Conservation (phyloP, 2,329 filamentous ascomycete species). For the Epichloe festucae region DNA sequence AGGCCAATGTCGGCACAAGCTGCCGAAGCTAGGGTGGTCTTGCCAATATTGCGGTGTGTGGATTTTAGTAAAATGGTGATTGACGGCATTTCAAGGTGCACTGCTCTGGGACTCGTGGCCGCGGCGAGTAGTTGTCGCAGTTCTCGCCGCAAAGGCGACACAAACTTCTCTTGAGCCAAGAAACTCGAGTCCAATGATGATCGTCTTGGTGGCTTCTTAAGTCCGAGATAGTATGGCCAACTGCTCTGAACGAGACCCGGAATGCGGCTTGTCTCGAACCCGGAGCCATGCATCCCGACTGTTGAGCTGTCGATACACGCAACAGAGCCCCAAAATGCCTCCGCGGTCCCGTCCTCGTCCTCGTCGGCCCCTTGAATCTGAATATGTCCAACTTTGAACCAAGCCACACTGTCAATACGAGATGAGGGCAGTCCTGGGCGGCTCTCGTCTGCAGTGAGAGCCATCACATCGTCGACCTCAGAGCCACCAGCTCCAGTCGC, state of each 20-base stretch:
- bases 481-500: slow-evolving; percentile 43
- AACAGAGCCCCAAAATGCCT: slow-evolving; percentile 72
- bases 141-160: slow-evolving; percentile 52
- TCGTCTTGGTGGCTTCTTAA: slow-evolving; percentile 48
- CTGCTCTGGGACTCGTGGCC: slow-evolving; percentile 74
- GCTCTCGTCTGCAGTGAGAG: slow-evolving; percentile 31
- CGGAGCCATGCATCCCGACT: slow-evolving; percentile 84
- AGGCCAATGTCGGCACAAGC: slow-evolving; percentile 83
- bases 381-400: slow-evolving; percentile 83
- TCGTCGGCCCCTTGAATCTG: slow-evolving; percentile 38
- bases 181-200: slow-evolving; percentile 24
- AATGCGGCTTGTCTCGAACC: slow-evolving; percentile 69
- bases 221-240: slow-evolving; percentile 83
- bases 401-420: slow-evolving; percentile 55
- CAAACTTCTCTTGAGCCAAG: slow-evolving; percentile 32
- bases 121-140: slow-evolving; percentile 77
- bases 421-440: slow-evolving; percentile 14
- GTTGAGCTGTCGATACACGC: slow-evolving; percentile 75
- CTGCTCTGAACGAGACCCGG: slow-evolving; percentile 63
- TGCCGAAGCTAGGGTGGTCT: slow-evolving; percentile 61
- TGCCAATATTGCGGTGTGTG: slow-evolving; percentile 86
- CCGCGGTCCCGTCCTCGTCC: slow-evolving; percentile 46
- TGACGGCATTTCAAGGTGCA: slow-evolving; percentile 77
- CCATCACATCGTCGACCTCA: slow-evolving; percentile 59
- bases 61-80: slow-evolving; percentile 81